These are phyloP conservation scores for Dysphania ambrosioides DNA, from an alignment of 148 eudicot genomes.

Conservation along the genomic window DNA sequence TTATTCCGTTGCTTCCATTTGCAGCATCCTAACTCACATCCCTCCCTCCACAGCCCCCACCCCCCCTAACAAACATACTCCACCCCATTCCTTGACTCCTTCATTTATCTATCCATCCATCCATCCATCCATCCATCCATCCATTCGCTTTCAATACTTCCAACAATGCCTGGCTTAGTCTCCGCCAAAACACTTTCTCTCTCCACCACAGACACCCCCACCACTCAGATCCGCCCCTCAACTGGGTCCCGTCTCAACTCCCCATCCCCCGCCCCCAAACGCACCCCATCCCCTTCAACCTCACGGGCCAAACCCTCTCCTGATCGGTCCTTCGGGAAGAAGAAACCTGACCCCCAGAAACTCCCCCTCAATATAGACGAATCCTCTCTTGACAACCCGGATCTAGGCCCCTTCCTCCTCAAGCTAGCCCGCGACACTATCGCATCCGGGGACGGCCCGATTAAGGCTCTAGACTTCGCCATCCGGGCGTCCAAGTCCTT, in stretches of 20 bases:
- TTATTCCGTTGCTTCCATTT: neutral
- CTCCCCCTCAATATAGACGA: conserved; percentile 42
- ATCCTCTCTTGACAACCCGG: conserved; percentile 83
- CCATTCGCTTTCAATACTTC: neutral
- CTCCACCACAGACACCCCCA: conserved; percentile 28
- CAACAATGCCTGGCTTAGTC: conserved; percentile 74
- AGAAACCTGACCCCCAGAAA: conserved; percentile 33
- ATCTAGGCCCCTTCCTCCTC: conserved; percentile 87
- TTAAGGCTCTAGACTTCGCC: conserved; percentile 81
- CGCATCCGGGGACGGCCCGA: conserved; percentile 82
- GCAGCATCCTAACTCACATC: neutral
- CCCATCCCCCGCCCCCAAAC: conserved; percentile 35
- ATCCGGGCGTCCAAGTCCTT: conserved; percentile 76
- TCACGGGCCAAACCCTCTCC: conserved; percentile 83
- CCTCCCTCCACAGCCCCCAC: neutral
- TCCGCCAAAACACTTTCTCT: conserved; percentile 66
- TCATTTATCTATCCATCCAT: neutral
- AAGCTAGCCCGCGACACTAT: conserved; percentile 83
- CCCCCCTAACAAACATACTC: neutral
- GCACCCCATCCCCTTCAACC: conserved; percentile 77
- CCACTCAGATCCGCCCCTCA: conserved; percentile 43
- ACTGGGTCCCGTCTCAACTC: conserved; percentile 39
- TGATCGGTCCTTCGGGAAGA: conserved; percentile 72
- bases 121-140: neutral
- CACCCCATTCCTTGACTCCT: neutral